Percentiles rank a stretch among this genome's conserved stretches.
Conservation (phyloP, 1,139 yeast species). For the Eremothecium cymbalariae region DNA sequence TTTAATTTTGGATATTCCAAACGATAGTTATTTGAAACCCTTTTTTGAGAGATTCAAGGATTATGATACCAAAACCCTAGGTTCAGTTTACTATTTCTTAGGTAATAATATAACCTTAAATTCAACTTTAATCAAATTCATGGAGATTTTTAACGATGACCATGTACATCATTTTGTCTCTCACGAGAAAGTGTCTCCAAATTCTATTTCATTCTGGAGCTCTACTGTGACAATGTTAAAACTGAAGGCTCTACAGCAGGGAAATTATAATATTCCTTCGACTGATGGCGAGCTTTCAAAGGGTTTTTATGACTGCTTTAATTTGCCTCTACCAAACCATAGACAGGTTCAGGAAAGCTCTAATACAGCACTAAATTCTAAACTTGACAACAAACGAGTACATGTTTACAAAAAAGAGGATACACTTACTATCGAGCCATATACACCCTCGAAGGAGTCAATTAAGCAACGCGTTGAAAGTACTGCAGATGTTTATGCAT, state of each 20-base stretch:
- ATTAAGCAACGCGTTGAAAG: conserved; percentile 26
- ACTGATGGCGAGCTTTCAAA: conserved; percentile 26
- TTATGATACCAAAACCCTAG: conserved; percentile 34
- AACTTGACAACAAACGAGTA: conserved; percentile 17
- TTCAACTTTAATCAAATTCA: conserved; percentile 36
- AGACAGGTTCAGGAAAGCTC: neutral
- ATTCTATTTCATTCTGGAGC: conserved; percentile 50
- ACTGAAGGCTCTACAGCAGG: conserved; percentile 47
- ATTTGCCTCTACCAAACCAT: conserved; percentile 15
- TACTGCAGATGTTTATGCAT: conserved; percentile 9
- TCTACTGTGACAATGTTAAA: conserved; percentile 48
- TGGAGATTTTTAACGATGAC: conserved; percentile 41
- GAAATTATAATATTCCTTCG: conserved; percentile 46
- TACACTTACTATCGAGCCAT: conserved; percentile 20
- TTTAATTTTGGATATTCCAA: conserved; percentile 70
- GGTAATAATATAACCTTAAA: conserved; percentile 54
- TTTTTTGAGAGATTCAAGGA: conserved; percentile 19
- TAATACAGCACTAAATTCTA: conserved; percentile 5
- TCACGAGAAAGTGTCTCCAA: conserved; percentile 55
- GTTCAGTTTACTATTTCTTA: conserved; percentile 65
- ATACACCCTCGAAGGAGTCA: conserved; percentile 13
- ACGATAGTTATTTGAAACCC: conserved; percentile 37
- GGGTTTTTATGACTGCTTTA: conserved; percentile 28
- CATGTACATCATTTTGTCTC: conserved; percentile 61
- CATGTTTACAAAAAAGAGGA: conserved; percentile 22